Evolutionary conservation across 2,329 filamentous ascomycete species (phyloP), one percentile per base, ranked within the genome.

Genomic region (Bisporella sp.): DNA sequence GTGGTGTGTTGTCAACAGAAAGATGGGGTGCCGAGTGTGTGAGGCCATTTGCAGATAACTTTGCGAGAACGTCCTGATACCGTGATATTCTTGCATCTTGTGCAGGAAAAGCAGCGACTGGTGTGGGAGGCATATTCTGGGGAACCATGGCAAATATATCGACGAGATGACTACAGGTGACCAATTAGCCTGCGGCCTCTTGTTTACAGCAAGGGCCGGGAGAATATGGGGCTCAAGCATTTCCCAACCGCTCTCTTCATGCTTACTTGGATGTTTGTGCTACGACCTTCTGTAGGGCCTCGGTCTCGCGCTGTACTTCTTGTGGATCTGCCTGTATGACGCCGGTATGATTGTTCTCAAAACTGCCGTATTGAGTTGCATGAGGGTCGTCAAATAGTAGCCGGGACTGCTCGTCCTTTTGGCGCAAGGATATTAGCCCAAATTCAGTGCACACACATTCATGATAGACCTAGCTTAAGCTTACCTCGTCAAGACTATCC

Each of bases 141-240:
- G 79, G 78, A 35, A 77, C 74, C 61, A 83, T 81, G 55, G 84
- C 80, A 67, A 84, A 84, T 44, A 85, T 79, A 62, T 85, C 81
- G 53, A 85, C 80, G 68, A 85, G 78, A 60, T 84, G 82, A 60
- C 81, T 85, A 61, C 41, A 39, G 28, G 21, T 31, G 43, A 49
- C 41, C 31, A 40, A 50, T 60, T 54, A 60, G 56, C 53, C 50
- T 21, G 21, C n/a, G 37, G 39, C 28, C 12, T 29, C 35, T 33
- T 54, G 30, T 41, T 33, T 42, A 48, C 44, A 50, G 41, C 49
- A 42, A 45, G 48, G 33, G 28, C 29, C 31, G 42, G 47, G 49
- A 45, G 41, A 48, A 48, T 47, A 28, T 49, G n/a, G 49, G 45
- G 45, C 32, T 45, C 29, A 12, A 45, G 29, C 12, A n/a, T 30